Evolutionary conservation across 768 basidiomycete species (phyloP), one percentile per base, ranked within the genome.

Genomic region (Megacollybia marginata): DNA sequence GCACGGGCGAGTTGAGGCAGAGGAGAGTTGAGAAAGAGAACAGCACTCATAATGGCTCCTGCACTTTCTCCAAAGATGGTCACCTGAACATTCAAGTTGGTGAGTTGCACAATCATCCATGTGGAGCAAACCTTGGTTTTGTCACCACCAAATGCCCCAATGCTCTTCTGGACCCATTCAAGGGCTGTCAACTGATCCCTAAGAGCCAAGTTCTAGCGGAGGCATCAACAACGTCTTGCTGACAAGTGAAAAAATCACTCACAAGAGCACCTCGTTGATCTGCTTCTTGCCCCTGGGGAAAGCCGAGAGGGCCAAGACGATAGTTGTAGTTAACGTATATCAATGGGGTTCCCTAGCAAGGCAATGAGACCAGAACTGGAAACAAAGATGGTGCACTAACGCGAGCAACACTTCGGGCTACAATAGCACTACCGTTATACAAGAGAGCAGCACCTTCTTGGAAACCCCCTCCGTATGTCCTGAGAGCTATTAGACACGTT

Each of bases 81-180:
- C 0, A 28, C 23, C 23, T 28, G 23, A 6, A 28, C 6, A 28
- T 28, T 28, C 23, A 28, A 28, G 6, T 28, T 28, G 23, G 4
- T 28, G 23, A 28, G 23, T 28, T 6, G 23, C 23, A 28, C 23
- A 28, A 28, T 28, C 23, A 28, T 28, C 23, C 23, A 28, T 28
- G 23, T 28, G 23, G 6, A 28, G 23, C 23, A 28, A 28, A 71
- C 66, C 57, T 65, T 40, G 15, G 15, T 54, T 10, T 57, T 57
- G 46, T 66, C 71, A 23, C 75, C 78, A 5, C 78, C 76, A 50
- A 78, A 79, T 0, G 63, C 61, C 23, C 54, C 60, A 45, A 78
- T 73, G 52, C 79, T 71, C 45, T 65, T 54, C 49, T 76, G 71
- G 0, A 78, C 65, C 76, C 65, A 68, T 18, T 45, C 42, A 1